These are phyloP conservation scores for Backusella circina DNA, from an alignment of 192 early-diverging fungal genomes.

Conservation along the genomic window DNA sequence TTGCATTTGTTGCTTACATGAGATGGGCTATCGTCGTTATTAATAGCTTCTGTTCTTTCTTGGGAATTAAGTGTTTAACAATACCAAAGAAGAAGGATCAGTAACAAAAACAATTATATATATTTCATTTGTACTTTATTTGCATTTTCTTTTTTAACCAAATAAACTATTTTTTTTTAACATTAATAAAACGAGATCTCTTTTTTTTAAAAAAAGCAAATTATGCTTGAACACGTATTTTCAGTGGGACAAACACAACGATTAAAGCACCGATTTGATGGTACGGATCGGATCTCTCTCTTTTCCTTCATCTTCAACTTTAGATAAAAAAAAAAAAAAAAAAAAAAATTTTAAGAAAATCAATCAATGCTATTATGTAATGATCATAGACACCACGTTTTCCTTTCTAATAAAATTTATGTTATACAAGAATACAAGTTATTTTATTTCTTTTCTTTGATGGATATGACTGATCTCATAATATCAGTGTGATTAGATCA, in stretches of 20 bases:
- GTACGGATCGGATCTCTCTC: not conserved
- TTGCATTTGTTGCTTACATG: conserved; percentile 72
- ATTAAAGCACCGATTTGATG: not conserved
- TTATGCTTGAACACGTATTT: conserved; percentile 3
- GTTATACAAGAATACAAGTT: not conserved
- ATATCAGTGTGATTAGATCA: not conserved
- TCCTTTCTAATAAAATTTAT: not conserved
- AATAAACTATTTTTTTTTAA: not conserved
- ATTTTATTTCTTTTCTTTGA: not conserved
- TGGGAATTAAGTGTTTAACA: conserved; percentile 83
- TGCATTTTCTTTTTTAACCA: not conserved
- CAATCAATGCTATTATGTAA: not conserved
- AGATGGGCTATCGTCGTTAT: conserved; percentile 88
- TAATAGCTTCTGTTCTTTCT: conserved; percentile 79
- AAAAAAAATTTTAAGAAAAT: too few relatives aligned
- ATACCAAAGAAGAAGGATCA: conserved; percentile 47
- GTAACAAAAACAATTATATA: not conserved
- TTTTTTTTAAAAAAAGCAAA: not conserved
- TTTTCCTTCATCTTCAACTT: not conserved
- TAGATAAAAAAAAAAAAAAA: not conserved
- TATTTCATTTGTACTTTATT: not conserved
- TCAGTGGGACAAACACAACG: not conserved
- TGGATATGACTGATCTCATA: not conserved
- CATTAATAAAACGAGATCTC: not conserved
- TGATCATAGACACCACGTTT: too few relatives aligned